Evolutionary conservation across 2,329 filamentous ascomycete species (phyloP).

Genomic region (Scytalidium sp.): DNA sequence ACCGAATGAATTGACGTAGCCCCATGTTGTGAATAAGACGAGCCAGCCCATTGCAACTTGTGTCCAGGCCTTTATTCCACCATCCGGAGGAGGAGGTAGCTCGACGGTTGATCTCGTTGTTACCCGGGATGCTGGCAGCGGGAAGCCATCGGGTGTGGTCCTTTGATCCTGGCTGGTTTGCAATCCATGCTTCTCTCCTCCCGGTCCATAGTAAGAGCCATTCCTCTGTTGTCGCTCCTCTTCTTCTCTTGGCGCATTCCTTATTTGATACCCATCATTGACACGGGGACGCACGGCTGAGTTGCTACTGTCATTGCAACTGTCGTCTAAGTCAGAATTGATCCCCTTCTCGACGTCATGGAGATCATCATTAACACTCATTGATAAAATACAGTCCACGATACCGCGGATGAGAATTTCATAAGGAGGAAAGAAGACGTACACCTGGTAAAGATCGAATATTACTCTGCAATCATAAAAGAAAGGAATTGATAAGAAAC

Average conservation of each 20-base stretch:
- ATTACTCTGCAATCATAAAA: not conserved
- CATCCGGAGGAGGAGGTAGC: slow-evolving; percentile 34
- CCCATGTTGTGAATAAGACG: slow-evolving; percentile 42
- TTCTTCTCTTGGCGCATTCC: not conserved
- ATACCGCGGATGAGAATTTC: not conserved
- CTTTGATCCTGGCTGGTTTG: not conserved
- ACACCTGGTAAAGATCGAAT: not conserved
- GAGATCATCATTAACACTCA: not conserved
- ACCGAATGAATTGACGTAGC: slow-evolving; percentile 30
- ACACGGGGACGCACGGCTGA: not conserved
- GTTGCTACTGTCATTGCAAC: not conserved
- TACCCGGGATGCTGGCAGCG: not conserved
- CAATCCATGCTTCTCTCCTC: not conserved
- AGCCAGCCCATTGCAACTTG: slow-evolving; percentile 44
- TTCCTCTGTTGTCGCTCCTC: not conserved
- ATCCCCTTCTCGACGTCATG: not conserved
- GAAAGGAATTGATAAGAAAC: not conserved
- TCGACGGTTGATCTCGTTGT: not conserved
- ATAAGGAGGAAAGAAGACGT: not conserved
- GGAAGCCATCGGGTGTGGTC: not conserved
- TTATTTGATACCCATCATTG: not conserved
- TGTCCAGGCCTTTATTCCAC: slow-evolving; percentile 52
- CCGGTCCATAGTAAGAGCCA: not conserved
- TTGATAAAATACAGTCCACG: not conserved
- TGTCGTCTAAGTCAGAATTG: not conserved